Evolutionary conservation across 805 yeast genomes (phyloP), one percentile per base, ranked within the genome.

Genomic region (Pichia deserticola): DNA sequence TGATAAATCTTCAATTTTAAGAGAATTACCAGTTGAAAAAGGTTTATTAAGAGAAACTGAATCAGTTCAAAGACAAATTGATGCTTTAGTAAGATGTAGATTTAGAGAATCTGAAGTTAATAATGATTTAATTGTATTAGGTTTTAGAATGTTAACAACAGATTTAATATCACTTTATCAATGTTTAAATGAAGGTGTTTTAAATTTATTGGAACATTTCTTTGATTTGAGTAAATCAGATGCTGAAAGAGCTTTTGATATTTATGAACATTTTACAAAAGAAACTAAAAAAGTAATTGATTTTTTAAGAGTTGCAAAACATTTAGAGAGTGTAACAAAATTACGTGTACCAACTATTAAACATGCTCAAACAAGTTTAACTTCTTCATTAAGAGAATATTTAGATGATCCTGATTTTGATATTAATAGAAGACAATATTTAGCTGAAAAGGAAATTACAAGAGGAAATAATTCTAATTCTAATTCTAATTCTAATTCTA

Each of bases 331-430:
- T 61, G 79, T 89, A 11, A 89, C 97, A 3, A 89, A 89, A 60
- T 72, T 92, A 56, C 90, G 84, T 60, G 96, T 93, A 35, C 99
- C 99, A 36, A 90, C 96, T 12, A 90, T 93, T 53, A 88, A 88
- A 63, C 99, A 93, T 68, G 98, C 98, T 1, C 97, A 97, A 27
- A 90, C 97, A 3, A 93, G 96, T 29, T 74, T 93, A 55, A 86
- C 96, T 4, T 76, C 82, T 35, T 83, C 95, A 12, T 76, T 93
- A 53, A 93, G 89, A 62, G 97, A 90, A 58, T 95, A 92, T 65
- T 70, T 93, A 56, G 77, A 82, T 56, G 97, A 92, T 62, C 89
- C 90, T 8, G 82, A 84, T 57, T 89, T 89, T 66, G 96, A 89
- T 57, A 68, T 70, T 8, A 89, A 87, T 63, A 78, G 95, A 64